Percentiles rank a stretch among this genome's conserved stretches.
phyloP scores from a whole-genome alignment of 2,329 filamentous ascomycete species.

The Thelonectria blattea region DNA sequence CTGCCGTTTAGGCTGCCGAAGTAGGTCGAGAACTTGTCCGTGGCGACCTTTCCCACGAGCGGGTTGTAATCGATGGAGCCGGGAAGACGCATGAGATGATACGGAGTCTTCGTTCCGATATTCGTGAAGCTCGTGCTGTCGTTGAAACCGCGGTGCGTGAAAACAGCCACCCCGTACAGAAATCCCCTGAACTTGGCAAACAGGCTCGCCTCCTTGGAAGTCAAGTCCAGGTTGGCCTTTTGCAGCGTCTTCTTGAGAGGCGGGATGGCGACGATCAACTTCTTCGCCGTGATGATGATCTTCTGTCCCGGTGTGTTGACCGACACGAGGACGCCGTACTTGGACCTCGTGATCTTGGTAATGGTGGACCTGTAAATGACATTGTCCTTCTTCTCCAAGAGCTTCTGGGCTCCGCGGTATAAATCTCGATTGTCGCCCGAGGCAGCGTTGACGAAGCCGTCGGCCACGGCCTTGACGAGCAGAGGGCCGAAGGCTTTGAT shows the following conservation, averaged over 20 bases:
- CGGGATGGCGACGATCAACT: conserved; percentile 29
- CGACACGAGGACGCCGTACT: background rate
- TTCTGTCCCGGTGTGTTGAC: background rate
- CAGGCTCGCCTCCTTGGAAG: background rate
- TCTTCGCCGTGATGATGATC: conserved; percentile 19
- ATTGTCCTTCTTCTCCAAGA: background rate
- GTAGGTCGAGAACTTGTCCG: conserved; percentile 15
- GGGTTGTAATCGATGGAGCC: conserved; percentile 8
- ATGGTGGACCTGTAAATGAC: background rate
- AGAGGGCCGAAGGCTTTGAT: conserved; percentile 3
- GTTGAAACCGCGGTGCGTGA: background rate
- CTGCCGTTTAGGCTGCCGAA: conserved; percentile 1
- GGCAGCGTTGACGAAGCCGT: conserved; percentile 3
- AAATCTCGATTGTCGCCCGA: conserved; percentile 10
- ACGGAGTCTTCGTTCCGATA: conserved; percentile 20
- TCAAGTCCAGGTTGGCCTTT: conserved; percentile 19
- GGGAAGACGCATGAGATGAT: conserved; percentile 13
- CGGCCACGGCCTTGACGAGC: background rate
- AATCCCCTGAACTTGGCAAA: conserved; percentile 25
- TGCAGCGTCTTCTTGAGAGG: conserved; percentile 20
- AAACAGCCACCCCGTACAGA: conserved; percentile 25
- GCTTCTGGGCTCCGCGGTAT: background rate
- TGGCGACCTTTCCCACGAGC: background rate
- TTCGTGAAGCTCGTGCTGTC: conserved; percentile 1
- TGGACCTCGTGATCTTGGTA: background rate